Conservation (phyloP, 148 eudicot genomes). For the Hydrangea macrophylla region DNA sequence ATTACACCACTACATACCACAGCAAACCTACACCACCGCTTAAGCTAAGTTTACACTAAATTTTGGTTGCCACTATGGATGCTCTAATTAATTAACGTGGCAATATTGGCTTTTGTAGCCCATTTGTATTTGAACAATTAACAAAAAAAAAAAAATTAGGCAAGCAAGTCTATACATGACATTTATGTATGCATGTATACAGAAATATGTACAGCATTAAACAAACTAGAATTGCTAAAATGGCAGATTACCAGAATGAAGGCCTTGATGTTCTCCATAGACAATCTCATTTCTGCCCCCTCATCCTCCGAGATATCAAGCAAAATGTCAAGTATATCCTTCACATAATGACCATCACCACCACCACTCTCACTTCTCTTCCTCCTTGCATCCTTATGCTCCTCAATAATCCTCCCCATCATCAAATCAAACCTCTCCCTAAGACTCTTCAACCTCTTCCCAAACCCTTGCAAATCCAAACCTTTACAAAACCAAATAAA, state of each 20-base stretch:
- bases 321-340: constrained; percentile 35
- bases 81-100: no score
- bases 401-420: constrained; percentile 38
- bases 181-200: no score
- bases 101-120: no score
- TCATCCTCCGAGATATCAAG: constrained; percentile 38
- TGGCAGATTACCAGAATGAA: constrained; percentile 33
- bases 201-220: neutral
- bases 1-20: no score
- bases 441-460: constrained; percentile 28
- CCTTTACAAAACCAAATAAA: constrained; percentile 37
- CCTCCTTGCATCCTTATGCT: constrained; percentile 25
- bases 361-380: constrained; percentile 7
- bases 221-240: neutral
- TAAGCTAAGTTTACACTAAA: no score
- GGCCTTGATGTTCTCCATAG: constrained; percentile 40
- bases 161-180: no score
- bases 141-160: no score
- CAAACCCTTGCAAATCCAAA: constrained; percentile 40
- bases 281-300: constrained; percentile 25
- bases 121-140: no score
- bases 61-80: no score
- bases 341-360: constrained; percentile 6
- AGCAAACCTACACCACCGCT: no score
- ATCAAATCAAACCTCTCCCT: constrained; percentile 31